These are phyloP conservation scores for Lyophyllum decastes DNA, from an alignment of 768 basidiomycete genomes.

Conservation along the genomic window DNA sequence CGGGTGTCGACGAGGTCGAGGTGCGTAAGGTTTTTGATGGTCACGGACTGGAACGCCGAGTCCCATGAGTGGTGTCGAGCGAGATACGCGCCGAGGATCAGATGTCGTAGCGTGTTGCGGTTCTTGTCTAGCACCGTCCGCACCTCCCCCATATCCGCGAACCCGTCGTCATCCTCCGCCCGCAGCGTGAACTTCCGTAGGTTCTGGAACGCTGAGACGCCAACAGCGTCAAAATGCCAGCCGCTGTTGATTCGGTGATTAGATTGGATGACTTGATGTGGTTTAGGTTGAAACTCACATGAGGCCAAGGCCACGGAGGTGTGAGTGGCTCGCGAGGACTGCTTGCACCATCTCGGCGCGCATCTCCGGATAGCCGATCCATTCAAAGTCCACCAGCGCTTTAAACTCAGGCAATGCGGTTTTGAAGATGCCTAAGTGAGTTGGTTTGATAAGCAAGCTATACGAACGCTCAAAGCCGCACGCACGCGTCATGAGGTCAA, in stretches of 20 bases:
- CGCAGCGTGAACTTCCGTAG: constrained; percentile 68
- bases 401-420: constrained; percentile 65
- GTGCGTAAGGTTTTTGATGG: constrained; percentile 67
- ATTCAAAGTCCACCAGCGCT: constrained; percentile 63
- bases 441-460: background rate
- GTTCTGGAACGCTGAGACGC: constrained; percentile 61
- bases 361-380: constrained; percentile 78
- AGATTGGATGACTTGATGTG: background rate
- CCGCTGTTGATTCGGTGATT: constrained; percentile 37
- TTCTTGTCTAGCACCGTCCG: constrained; percentile 65
- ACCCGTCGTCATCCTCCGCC: constrained; percentile 71
- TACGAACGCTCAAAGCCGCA: background rate
- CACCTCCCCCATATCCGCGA: constrained; percentile 70
- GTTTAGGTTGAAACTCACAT: constrained; percentile 40
- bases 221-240: constrained; percentile 75
- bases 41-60: constrained; percentile 55
- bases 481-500: constrained; percentile 45
- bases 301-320: constrained; percentile 57
- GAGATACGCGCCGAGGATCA: constrained; percentile 71
- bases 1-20: constrained; percentile 71
- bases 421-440: constrained; percentile 53
- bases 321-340: constrained; percentile 53
- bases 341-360: constrained; percentile 66
- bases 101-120: constrained; percentile 54
- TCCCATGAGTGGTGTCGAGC: constrained; percentile 44